phyloP scores from a whole-genome alignment of 495 filamentous ascomycete genomes.

The Lentithecium fluviatile region DNA sequence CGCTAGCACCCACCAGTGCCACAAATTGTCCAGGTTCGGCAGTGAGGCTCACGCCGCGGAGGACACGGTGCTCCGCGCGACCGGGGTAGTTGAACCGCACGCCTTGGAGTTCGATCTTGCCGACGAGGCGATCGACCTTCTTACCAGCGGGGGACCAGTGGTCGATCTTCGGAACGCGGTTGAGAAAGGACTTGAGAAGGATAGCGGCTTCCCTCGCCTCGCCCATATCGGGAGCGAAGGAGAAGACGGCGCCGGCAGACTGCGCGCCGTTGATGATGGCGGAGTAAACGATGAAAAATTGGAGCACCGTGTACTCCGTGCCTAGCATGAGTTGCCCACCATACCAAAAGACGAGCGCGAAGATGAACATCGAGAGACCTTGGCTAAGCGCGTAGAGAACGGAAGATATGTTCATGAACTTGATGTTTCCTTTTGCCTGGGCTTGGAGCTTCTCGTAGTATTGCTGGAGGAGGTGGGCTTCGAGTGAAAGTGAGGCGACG shows the following conservation, averaged over 20 bases:
- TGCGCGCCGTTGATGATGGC: constrained; percentile 80
- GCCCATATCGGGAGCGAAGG: constrained; percentile 82
- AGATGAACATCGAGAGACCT: constrained; percentile 73
- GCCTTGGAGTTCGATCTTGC: constrained; percentile 32
- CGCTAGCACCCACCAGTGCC: constrained; percentile 38
- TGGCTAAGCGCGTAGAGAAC: constrained; percentile 77
- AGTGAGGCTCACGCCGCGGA: constrained; percentile 33
- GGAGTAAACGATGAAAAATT: constrained; percentile 83
- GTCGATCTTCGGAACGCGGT: constrained; percentile 74
- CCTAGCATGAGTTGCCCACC: constrained; percentile 76
- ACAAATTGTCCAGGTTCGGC: constrained; percentile 39
- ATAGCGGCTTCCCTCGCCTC: constrained; percentile 79
- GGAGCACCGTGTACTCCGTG: constrained; percentile 67
- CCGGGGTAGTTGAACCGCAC: constrained; percentile 39
- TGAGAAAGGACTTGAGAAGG: constrained; percentile 74
- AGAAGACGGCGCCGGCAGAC: constrained; percentile 83
- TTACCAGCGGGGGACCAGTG: constrained; percentile 61
- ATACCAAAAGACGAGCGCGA: constrained; percentile 94
- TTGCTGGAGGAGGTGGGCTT: constrained; percentile 69
- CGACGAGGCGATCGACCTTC: constrained; percentile 22
- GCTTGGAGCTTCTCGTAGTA: constrained; percentile 65
- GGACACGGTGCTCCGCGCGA: constrained; percentile 29
- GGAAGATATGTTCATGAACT: constrained; percentile 66
- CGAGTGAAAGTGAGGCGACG: constrained; percentile 84
- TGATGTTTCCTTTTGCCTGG: constrained; percentile 62